These are phyloP conservation scores for Tephrocybe sp. DNA, from an alignment of 768 basidiomycete species.

Conservation along the genomic window DNA sequence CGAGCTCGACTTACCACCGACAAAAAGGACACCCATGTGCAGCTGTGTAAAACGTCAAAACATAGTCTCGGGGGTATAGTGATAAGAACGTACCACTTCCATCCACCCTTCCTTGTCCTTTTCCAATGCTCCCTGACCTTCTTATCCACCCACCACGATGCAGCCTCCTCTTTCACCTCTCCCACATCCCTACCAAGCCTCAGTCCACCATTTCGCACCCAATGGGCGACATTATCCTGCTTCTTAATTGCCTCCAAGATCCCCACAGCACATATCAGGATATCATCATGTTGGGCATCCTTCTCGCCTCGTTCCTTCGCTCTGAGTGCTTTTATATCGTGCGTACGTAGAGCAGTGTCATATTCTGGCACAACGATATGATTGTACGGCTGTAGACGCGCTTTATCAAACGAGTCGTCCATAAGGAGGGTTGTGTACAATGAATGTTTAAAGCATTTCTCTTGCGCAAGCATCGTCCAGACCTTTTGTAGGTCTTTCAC, in stretches of 20 bases:
- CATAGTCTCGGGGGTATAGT: not conserved
- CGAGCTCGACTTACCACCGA: constrained; percentile 11
- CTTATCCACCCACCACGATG: not conserved
- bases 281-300: constrained; percentile 41
- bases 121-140: not conserved
- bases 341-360: constrained; percentile 21
- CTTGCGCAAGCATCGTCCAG: not conserved
- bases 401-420: constrained; percentile 51
- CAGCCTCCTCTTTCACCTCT: not conserved
- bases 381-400: constrained; percentile 69
- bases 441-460: constrained; percentile 28
- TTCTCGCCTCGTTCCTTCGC: not conserved
- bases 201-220: constrained; percentile 56
- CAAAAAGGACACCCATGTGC: constrained; percentile 19
- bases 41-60: constrained; percentile 8
- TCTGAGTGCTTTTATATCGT: not conserved
- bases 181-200: not conserved
- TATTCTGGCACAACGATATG: constrained; percentile 77
- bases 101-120: constrained; percentile 11
- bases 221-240: constrained; percentile 61
- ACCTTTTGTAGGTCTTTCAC: not conserved
- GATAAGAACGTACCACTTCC: not conserved
- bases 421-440: constrained; percentile 40
- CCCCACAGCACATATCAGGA: constrained; percentile 64
- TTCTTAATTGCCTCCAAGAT: constrained; percentile 54